Evolutionary conservation across 2,329 filamentous ascomycete species (phyloP), one percentile per base, ranked within the genome.

Genomic region (Coniochaeta hoffmannii): DNA sequence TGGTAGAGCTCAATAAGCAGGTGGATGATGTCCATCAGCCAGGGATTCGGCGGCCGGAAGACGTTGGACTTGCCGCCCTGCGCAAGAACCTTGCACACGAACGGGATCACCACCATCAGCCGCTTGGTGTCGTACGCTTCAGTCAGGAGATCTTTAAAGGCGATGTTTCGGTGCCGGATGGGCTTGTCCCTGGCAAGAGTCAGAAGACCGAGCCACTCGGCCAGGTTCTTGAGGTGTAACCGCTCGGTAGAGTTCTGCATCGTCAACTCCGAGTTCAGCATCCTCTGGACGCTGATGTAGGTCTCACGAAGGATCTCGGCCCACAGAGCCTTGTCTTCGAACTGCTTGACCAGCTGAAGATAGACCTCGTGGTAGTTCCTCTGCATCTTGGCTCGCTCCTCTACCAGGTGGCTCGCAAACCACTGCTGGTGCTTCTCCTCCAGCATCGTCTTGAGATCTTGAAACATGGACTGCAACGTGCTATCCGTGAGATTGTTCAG

Each of bases 311-410:
- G 76, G n/a, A 97, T 87, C 68, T 97, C 91, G 2, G 84, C 79
- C 88, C 90, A 96, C 1, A 99, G 76, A 10, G 80, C 73, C 65
- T 83, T 88, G 67, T 94, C 85, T 62, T 89, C 83, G 62, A 97
- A 90, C 32, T 91, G 82, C 55, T 87, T 87, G 58, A 99, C 81
- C 53, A 99, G 81, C 63, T 96, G 89, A 52, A 97, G 81, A 68
- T 99, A 99, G 22, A 99, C 83, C 57, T 88, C 82, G 63, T 99
- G 94, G 66, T 95, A 97, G 69, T 99, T 99, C 6, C 93, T 92
- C 68, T 99, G 93, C 77, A 96, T 87, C 72, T 97, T 97, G 31
- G 93, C 95, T 49, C 95, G 90, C 68, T 97, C 90, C 66, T 97
- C 93, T 2, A 99, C 94, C 10, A 99, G 78, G 66, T 97, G 96